A percentile compares a stretch with the other conserved stretches of the same genome.
Conservation (phyloP, 2,329 filamentous ascomycete genomes). For the Hypoxylon sp. region DNA sequence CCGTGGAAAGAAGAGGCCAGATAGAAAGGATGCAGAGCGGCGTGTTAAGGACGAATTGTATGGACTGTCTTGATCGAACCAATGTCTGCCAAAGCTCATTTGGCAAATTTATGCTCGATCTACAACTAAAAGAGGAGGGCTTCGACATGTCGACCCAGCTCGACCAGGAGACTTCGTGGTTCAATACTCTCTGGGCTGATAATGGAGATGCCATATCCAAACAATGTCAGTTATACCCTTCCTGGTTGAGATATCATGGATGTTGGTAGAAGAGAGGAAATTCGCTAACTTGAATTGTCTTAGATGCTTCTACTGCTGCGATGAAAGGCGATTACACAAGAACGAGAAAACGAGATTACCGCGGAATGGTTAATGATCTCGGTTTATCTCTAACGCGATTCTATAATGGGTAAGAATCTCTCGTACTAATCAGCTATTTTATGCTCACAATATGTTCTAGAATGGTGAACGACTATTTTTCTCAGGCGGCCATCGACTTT, state of each 20-base stretch:
- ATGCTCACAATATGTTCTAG: slow-evolving; percentile 62
- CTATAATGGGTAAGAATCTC: slow-evolving; percentile 71
- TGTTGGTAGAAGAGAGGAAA: neutral
- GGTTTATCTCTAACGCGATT: slow-evolving; percentile 87
- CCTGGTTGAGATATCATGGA: neutral
- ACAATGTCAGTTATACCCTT: slow-evolving; percentile 70
- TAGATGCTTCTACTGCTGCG: slow-evolving; percentile 88
- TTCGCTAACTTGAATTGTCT: slow-evolving; percentile 12
- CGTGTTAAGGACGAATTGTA: slow-evolving; percentile 94
- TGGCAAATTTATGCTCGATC: slow-evolving; percentile 84
- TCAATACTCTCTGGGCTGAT: slow-evolving; percentile 97
- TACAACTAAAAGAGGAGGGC: slow-evolving; percentile 81
- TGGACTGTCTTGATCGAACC: slow-evolving; percentile 97
- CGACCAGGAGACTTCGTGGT: slow-evolving; percentile 89
- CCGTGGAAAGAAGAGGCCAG: slow-evolving; percentile 67
- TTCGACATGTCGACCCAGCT: slow-evolving; percentile 81
- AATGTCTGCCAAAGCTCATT: slow-evolving; percentile 97
- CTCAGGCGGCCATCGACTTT: slow-evolving; percentile 95
- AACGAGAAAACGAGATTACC: slow-evolving; percentile 90
- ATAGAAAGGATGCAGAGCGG: slow-evolving; percentile 73
- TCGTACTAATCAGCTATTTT: neutral
- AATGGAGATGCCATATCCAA: slow-evolving; percentile 97
- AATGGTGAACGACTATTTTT: slow-evolving; percentile 98
- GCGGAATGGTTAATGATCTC: slow-evolving; percentile 91
- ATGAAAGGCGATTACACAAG: slow-evolving; percentile 98